Conservation (phyloP, 2,329 filamentous ascomycete species). For the Ceratocystis destructans region DNA sequence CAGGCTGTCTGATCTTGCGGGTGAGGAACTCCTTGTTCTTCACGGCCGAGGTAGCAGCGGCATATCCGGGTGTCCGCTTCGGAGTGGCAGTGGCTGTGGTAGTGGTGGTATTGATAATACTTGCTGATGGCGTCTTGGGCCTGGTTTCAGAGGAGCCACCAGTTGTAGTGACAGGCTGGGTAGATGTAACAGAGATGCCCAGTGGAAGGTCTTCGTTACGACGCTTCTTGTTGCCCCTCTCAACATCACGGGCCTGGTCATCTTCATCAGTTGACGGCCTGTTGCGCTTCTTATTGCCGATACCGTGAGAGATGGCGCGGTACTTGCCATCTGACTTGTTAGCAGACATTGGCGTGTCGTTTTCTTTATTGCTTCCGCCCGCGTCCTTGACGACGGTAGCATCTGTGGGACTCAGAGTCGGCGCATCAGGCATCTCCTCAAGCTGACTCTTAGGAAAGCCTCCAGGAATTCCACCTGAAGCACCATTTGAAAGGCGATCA, state of each 20-base stretch:
- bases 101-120: not conserved
- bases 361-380: constrained; percentile 33
- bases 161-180: constrained; percentile 24
- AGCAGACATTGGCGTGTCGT: constrained; percentile 31
- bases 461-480: constrained; percentile 35
- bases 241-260: constrained; percentile 36
- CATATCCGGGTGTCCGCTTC: constrained; percentile 11
- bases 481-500: constrained; percentile 20
- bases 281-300: constrained; percentile 52
- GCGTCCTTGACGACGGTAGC: constrained; percentile 29
- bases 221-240: constrained; percentile 49
- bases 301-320: constrained; percentile 44
- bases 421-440: constrained; percentile 22
- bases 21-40: constrained; percentile 15
- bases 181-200: constrained; percentile 39
- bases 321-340: constrained; percentile 25
- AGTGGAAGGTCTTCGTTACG: constrained; percentile 37
- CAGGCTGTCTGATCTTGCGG: constrained; percentile 18
- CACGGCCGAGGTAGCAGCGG: constrained; percentile 14
- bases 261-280: constrained; percentile 45
- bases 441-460: constrained; percentile 33
- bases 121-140: constrained; percentile 12
- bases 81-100: not conserved
- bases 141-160: constrained; percentile 23
- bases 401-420: not conserved